Evolutionary conservation across 2,329 filamentous ascomycete species (phyloP), one percentile per base, ranked within the genome.

Genomic region (Botryotinia calthae): DNA sequence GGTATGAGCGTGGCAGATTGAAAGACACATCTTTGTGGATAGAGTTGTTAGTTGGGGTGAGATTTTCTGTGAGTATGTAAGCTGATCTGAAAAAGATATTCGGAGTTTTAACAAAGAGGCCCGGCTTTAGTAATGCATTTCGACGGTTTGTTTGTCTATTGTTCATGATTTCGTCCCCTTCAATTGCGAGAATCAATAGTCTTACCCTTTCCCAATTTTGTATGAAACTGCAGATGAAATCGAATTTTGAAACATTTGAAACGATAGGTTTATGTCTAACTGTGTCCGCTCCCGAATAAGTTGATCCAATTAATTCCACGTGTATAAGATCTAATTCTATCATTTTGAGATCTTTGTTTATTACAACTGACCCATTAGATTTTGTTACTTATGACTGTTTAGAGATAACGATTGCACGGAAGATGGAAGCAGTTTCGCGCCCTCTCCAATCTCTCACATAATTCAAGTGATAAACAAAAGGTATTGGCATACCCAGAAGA

Each of bases 181-280:
- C 3, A 1, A 18, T 62, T 10, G 14, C 2, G 4, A 8, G 2
- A n/a, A 42, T 28, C 14, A 1, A 10, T 18, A 7, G 28, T n/a
- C 8, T 20, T 42, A 12, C 0, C 3, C 6, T 1, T 20, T 20
- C 2, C 8, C 2, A 2, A 3, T 40, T 4, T 25, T 18, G 0
- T 4, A 2, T 62, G 22, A 40, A 40, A n/a, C 1, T 9, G 1
- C 2, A 62, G 25, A 18, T 18, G 10, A 62, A 9, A 62, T 37
- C 2, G 10, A 40, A n/a, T 40, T 9, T 3, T 37, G 14, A 7
- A 61, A 8, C 0, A 18, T 16, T 22, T 8, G 12, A 40, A 61
- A 22, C 14, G 7, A 16, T 1, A 37, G 16, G 6, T 40, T 6
- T 4, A 3, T 5, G 3, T 42, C 25, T 12, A 62, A 7, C 14